Conservation (phyloP, 371 early-diverging fungal genomes). For the Mortierella sp. region DNA sequence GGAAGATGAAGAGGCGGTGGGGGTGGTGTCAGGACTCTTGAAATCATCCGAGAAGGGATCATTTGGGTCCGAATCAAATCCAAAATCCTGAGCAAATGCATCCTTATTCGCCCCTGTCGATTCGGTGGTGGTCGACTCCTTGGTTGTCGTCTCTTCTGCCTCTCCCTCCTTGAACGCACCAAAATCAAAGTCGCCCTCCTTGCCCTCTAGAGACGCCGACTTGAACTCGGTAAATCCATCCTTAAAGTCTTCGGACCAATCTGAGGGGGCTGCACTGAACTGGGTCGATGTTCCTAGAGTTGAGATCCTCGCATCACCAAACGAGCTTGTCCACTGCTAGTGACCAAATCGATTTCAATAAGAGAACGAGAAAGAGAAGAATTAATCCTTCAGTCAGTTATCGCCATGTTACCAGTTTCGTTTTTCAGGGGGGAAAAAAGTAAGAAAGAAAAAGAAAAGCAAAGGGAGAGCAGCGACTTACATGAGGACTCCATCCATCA, state of each 20-base stretch:
- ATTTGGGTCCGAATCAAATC: conserved; percentile 1
- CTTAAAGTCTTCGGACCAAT: conserved; percentile 46
- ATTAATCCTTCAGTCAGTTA: too few species aligned
- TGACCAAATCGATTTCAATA: too few species aligned
- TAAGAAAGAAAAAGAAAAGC: neutral
- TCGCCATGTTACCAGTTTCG: too few species aligned
- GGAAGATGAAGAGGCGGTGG: too few species aligned
- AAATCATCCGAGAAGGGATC: neutral
- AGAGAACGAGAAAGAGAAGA: neutral
- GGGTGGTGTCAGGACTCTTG: too few species aligned
- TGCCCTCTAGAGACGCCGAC: conserved; percentile 13
- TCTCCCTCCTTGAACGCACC: conserved; percentile 54
- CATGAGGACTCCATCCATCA: conserved; percentile 28
- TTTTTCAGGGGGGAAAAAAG: too few species aligned
- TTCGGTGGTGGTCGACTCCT: neutral
- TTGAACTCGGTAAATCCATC: conserved; percentile 48
- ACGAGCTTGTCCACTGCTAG: conserved; percentile 34
- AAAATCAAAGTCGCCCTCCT: conserved; percentile 42
- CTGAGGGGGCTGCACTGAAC: conserved; percentile 29
- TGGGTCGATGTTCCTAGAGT: conserved; percentile 26
- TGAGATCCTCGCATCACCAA: conserved; percentile 23
- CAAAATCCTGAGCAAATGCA: neutral
- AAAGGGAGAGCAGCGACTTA: too few species aligned
- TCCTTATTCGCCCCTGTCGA: neutral
- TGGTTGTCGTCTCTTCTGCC: conserved; percentile 5